Evolutionary conservation across 2,329 filamentous ascomycete species (phyloP), one percentile per base, ranked within the genome.

Genomic region (Tolypocladium pustulatum): DNA sequence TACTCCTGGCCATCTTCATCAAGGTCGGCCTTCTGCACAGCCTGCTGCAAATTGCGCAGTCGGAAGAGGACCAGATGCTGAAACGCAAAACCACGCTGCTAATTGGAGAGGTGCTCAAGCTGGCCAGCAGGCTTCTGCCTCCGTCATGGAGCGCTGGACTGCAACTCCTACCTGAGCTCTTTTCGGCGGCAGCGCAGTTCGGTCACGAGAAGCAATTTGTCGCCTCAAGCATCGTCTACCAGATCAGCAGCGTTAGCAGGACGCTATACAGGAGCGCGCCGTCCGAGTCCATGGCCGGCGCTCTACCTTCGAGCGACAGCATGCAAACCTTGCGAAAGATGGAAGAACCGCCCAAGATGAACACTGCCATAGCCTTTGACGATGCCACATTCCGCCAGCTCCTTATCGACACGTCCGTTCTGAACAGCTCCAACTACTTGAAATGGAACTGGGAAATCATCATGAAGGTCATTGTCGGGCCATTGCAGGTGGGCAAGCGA

Each of bases 361-460:
- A 75, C 57, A 72, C 75, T 30, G 73, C 77, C 5, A 64, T 79
- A 3, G 68, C 74, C 3, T 81, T 80, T 53, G 80, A 87, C 61
- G 85, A 87, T 65, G 79, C 81, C 12, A 83, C 82, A 0, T 87
- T 87, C 65, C 80, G 85, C 25, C 83, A 87, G 66, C 73, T 87
- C 3, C 68, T 87, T 34, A 76, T 91, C 22, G 89, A 97, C 61
- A 94, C 90, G 4, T 86, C 91, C 58, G 91, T 99, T 2, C 77
- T 97, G 53, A 90, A 88, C 62, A 94, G 90, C 61, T 91, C 91
- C 61, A 97, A 96, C 65, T 96, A 89, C 67, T 80, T 85, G 43
- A 99, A 99, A 71, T 99, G 94, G 94, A 93, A 96, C 69, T 99
- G 95, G 94, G 91, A 96, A 61, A 78, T 96, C 41, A 91, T 99